Evolutionary conservation across 2,329 filamentous ascomycete genomes (phyloP), one percentile per base, ranked within the genome.

Genomic region (Aspergillus pseudonomiae): DNA sequence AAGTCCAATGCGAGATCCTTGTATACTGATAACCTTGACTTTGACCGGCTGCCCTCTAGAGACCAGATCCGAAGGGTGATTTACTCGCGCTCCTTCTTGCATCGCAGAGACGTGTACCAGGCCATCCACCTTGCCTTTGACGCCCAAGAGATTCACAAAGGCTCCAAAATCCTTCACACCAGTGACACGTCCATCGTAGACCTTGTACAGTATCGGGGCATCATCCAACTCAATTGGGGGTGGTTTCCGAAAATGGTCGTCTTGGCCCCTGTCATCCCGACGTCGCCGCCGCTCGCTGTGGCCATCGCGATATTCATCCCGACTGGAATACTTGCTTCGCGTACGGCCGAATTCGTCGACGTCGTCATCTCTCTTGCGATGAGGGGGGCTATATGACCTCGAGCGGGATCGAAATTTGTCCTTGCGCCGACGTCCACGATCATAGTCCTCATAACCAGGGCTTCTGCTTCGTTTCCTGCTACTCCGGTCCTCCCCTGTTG

Each of bases 121-220:
- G 0, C 95, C 95, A 74, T 97, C 94, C 1, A 96, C 91, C 77
- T 93, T 96, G 54, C 94, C 94, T 71, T 85, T 89, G 1, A 99
- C 90, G 21, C 93, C 91, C 68, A 90, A 86, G n/a, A 99, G 77
- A 70, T 96, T 97, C 63, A 98, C 93, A 77, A 99, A 99, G 0
- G 89, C 93, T 12, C 95, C 95, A 79, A 98, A 99, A 65, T 97
- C 93, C 73, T 97, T 98, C 60, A 99, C 84, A 0, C 94, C 93
- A 0, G 93, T 97, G 16, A 98, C 92, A 72, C 90, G 89, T 1
- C 95, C 95, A 66, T 93, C 87, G 73, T 99, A 99, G 2, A 97
- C 81, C 75, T 99, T 99, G 82, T 89, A 89, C 7, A 96, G 79
- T 39, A 94, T 82, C 0, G 95, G 93, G 48, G 86, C 79, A 59